These are phyloP conservation scores for Clarireedia hainanense DNA, from an alignment of 2,329 filamentous ascomycete species.

Conservation along the genomic window DNA sequence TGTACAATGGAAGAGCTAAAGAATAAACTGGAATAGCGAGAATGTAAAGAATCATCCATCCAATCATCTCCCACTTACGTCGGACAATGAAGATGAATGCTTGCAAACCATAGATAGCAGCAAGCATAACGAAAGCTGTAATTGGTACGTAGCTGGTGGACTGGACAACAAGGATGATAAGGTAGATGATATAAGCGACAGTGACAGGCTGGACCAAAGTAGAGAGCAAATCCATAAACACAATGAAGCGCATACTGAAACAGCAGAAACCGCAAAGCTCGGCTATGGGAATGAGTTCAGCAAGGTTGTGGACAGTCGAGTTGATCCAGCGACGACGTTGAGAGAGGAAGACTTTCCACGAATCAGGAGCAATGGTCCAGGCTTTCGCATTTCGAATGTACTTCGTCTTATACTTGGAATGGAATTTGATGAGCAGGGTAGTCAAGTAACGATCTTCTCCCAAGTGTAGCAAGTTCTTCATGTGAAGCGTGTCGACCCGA, in stretches of 20 bases:
- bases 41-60: conserved; percentile 97
- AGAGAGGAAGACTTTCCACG: conserved; percentile 89
- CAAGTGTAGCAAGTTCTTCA: conserved; percentile 95
- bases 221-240: conserved; percentile 87
- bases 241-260: conserved; percentile 98
- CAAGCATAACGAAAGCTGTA: conserved; percentile 83
- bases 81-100: conserved; percentile 94
- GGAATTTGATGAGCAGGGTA: conserved; percentile 85
- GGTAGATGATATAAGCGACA: conserved; percentile 80
- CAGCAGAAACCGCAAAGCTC: conserved; percentile 99
- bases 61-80: conserved; percentile 99
- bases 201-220: conserved; percentile 90
- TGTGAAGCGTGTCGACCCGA: conserved; percentile 94
- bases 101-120: conserved; percentile 94
- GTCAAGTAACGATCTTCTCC: conserved; percentile 98
- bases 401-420: conserved; percentile 95
- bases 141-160: conserved; percentile 63
- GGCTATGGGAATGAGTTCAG: conserved; percentile 86
- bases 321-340: conserved; percentile 99
- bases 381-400: conserved; percentile 88
- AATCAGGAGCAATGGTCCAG: conserved; percentile 95
- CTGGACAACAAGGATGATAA: conserved; percentile 65
- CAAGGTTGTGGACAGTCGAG: conserved; percentile 95
- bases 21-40: conserved; percentile 86
- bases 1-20: conserved; percentile 81